Evolutionary conservation across 768 basidiomycete genomes (phyloP).

Genomic region (Amanita pseudoporphyria): DNA sequence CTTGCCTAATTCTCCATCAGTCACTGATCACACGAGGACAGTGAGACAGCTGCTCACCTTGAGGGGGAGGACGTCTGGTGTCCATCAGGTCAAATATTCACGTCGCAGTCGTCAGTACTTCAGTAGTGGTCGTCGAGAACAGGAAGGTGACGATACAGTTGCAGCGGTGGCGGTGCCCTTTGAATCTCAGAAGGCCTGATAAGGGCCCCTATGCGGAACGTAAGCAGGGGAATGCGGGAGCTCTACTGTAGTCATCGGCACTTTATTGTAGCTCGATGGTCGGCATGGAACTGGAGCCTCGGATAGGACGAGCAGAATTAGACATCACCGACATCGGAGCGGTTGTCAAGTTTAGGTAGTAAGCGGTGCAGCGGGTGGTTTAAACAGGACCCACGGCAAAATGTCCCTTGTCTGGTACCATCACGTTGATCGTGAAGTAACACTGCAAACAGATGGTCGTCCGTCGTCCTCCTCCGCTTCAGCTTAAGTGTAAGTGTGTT

Average conservation of each 20-base stretch:
- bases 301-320: no score
- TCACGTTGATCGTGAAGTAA: conserved; percentile 9
- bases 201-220: no score
- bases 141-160: not conserved
- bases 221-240: no score
- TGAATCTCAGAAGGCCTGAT: no score
- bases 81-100: conserved; percentile 17
- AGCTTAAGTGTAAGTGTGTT: conserved; percentile 26
- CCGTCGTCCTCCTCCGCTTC: conserved; percentile 30
- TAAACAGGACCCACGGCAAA: conserved; percentile 7
- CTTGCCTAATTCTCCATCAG: conserved; percentile 13
- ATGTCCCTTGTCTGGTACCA: conserved; percentile 32
- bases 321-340: not conserved
- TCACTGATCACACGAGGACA: conserved; percentile 7
- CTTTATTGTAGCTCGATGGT: no score
- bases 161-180: not conserved
- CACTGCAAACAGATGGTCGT: not conserved
- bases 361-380: not conserved
- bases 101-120: not conserved
- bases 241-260: no score
- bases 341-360: conserved; percentile 2
- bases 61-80: conserved; percentile 29
- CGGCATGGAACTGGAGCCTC: no score
- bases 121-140: not conserved
- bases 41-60: conserved; percentile 21